Percentiles rank a stretch among this genome's conserved stretches.
phyloP scores from a whole-genome alignment of 768 basidiomycete species.

The Termitomyces sp. region DNA sequence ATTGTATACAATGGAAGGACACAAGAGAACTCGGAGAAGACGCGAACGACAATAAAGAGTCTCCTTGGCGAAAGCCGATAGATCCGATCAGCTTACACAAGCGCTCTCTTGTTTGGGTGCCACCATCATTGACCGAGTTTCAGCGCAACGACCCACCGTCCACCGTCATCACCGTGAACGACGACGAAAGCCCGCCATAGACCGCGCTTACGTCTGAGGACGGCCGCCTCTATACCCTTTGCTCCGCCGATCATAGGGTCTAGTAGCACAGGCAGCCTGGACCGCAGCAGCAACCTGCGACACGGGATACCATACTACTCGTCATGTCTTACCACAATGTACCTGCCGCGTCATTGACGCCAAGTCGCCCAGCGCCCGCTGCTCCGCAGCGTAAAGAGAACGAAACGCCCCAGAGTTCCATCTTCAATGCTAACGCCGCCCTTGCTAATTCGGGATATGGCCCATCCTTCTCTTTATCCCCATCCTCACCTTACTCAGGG shows the following conservation, averaged over 20 bases:
- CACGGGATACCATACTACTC: neutral
- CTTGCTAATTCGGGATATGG: slow-evolving; percentile 56
- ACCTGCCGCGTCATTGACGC: slow-evolving; percentile 57
- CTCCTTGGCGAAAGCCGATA: slow-evolving; percentile 18
- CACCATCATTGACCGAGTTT: slow-evolving; percentile 7
- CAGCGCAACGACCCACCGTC: slow-evolving; percentile 7
- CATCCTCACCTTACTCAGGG: slow-evolving; percentile 61
- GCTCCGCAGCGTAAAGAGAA: slow-evolving; percentile 50
- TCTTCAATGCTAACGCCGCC: slow-evolving; percentile 33
- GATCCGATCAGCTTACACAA: slow-evolving; percentile 17
- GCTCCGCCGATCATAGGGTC: neutral
- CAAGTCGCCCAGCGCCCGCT: slow-evolving; percentile 73
- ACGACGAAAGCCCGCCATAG: slow-evolving; percentile 5
- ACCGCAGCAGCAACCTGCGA: slow-evolving; percentile 1
- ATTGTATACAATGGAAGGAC: too few species aligned
- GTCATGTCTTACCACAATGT: slow-evolving; percentile 35
- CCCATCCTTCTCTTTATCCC: slow-evolving; percentile 50
- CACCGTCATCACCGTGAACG: slow-evolving; percentile 11
- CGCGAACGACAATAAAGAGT: neutral
- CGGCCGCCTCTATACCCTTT: slow-evolving; percentile 4
- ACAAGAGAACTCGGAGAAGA: neutral
- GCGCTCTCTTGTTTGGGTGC: slow-evolving; percentile 10
- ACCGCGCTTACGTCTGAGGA: slow-evolving; percentile 1
- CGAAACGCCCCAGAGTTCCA: slow-evolving; percentile 26
- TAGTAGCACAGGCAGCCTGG: slow-evolving; percentile 6